Conservation (phyloP, 305 asterid genomes). For the Nicotiana rustica region DNA sequence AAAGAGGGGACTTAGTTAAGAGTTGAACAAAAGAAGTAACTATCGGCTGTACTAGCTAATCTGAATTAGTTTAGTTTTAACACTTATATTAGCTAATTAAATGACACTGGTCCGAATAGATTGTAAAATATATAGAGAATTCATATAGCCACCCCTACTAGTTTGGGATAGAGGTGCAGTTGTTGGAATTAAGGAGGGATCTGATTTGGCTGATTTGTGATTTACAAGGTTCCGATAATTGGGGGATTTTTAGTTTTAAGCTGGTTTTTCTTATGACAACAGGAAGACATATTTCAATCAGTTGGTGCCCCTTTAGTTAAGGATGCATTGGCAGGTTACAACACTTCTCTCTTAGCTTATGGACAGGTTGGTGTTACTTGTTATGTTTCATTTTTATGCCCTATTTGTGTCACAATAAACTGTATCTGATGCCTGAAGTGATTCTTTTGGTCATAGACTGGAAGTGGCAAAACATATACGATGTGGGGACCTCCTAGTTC, state of each 20-base stretch:
- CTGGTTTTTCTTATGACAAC: slow-evolving; percentile 37
- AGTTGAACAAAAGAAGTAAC: not conserved
- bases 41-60: not conserved
- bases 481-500: slow-evolving; percentile 98
- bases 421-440: slow-evolving; percentile 21
- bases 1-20: not conserved
- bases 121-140: not conserved
- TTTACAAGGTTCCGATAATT: not conserved
- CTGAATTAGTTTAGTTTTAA: not conserved
- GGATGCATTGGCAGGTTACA: slow-evolving; percentile 90
- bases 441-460: slow-evolving; percentile 59
- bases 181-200: not conserved
- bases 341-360: slow-evolving; percentile 84
- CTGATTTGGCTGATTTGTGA: not conserved
- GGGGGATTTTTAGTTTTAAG: slow-evolving; percentile 15
- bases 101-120: too few species aligned
- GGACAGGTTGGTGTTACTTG: slow-evolving; percentile 70
- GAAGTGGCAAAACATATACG: slow-evolving; percentile 91
- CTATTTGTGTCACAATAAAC: not conserved
- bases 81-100: not conserved
- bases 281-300: slow-evolving; percentile 81
- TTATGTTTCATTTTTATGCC: not conserved
- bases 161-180: not conserved
- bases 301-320: slow-evolving; percentile 82
- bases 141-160: not conserved